Evolutionary conservation across 1,284 basidiomycete species (phyloP), one percentile per base, ranked within the genome.

Genomic region (Volvariella volvacea): DNA sequence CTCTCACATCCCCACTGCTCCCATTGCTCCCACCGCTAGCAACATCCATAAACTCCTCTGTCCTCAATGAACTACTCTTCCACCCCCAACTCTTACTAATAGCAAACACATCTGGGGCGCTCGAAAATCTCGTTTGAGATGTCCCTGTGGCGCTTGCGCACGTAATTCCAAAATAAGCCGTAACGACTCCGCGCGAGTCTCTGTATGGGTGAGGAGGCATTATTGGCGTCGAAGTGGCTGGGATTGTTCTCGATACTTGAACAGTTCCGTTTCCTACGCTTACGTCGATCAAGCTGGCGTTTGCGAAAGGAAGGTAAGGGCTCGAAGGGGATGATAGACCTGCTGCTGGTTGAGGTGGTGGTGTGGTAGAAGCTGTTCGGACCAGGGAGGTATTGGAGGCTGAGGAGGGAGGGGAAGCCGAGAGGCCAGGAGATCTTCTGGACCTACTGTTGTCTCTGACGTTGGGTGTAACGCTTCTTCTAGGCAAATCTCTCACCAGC

Each of bases 71-170:
- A 57, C 80, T 80, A 49, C 78, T 78, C 65, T 87, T 88, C 84
- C 85, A 88, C 1, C 85, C 84, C 85, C 84, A 88, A 55, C 85
- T 86, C 65, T 85, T 82, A 50, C 76, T 76, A 39, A 92, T 73
- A 17, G 81, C 74, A 58, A 97, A 96, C 39, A 78, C 74, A 59
- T 96, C 92, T 1, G 92, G 93, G 1, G 84, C 80, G 48, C 88
- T 92, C 46, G 80, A 77, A 59, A 96, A 96, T 39, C 83, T 75
- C 38, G 90, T 92, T 55, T 92, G 71, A 17, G 83, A 84, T 2
- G 84, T 81, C 4, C 93, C 92, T 4, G 88, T 82, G 9, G 85
- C 81, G 44, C 79, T 87, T 1, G 87, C 80, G 56, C 92, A 94
- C 47, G 79, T 80, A 49, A 96, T 84, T 37, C 78, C 78, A 57